A percentile compares a stretch with the other conserved stretches of the same genome.
Conservation (phyloP, 495 filamentous ascomycete species). For the Talaromyces stipitatus region DNA sequence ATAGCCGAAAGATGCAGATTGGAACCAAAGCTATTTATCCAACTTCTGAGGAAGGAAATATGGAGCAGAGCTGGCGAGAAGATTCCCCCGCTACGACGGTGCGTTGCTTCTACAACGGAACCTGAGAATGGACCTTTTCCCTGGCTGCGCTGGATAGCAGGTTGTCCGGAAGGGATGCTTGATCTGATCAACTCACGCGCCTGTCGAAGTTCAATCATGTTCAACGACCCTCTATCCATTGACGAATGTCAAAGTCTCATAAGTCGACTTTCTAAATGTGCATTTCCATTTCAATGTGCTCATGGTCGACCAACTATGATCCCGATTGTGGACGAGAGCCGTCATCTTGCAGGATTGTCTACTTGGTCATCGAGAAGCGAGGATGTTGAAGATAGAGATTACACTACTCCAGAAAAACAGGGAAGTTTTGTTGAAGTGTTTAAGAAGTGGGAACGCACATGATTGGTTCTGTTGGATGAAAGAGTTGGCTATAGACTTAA, state of each 20-base stretch:
- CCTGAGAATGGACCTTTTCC: background rate
- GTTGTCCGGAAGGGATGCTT: slow-evolving; percentile 69
- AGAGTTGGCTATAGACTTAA: background rate
- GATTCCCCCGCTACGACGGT: background rate
- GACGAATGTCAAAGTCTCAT: slow-evolving; percentile 63
- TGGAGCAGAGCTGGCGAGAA: slow-evolving; percentile 36
- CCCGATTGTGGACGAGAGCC: slow-evolving; percentile 50
- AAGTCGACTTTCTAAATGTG: slow-evolving; percentile 52
- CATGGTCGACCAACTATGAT: slow-evolving; percentile 77
- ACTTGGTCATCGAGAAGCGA: slow-evolving; percentile 11
- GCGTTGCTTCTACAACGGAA: background rate
- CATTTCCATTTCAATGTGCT: slow-evolving; percentile 89
- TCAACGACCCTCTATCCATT: slow-evolving; percentile 68
- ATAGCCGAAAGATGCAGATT: slow-evolving; percentile 70
- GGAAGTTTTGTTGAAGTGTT: slow-evolving; percentile 15
- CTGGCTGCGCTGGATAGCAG: slow-evolving; percentile 54
- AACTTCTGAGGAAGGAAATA: slow-evolving; percentile 66
- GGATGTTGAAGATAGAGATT: slow-evolving; percentile 10
- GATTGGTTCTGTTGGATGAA: background rate
- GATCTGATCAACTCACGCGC: slow-evolving; percentile 86
- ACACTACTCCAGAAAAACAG: slow-evolving; percentile 4
- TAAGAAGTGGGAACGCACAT: slow-evolving; percentile 4
- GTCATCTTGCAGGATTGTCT: slow-evolving; percentile 8
- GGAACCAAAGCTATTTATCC: slow-evolving; percentile 60
- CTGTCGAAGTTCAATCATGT: slow-evolving; percentile 93